Conservation (phyloP, 768 basidiomycete species). For the Mycena alexandri region DNA sequence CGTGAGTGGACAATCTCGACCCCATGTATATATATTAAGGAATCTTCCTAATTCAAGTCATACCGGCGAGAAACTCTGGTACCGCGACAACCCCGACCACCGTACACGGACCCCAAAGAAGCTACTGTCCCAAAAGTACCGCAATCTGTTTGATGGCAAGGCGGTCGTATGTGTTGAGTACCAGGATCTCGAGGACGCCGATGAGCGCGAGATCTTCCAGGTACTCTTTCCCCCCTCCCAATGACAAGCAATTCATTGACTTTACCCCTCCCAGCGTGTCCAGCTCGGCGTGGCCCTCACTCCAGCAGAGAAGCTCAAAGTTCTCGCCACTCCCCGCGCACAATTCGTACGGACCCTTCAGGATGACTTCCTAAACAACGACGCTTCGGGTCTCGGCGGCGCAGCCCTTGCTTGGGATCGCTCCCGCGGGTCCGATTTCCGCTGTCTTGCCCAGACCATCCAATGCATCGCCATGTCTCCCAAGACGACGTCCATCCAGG, state of each 20-base stretch:
- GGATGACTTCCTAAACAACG: slow-evolving; percentile 56
- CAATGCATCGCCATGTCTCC: slow-evolving; percentile 63
- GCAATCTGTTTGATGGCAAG: slow-evolving; percentile 74
- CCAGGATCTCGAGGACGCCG: slow-evolving; percentile 64
- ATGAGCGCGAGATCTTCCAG: slow-evolving; percentile 81
- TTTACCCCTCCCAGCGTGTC: slow-evolving; percentile 64
- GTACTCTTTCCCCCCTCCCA: slow-evolving; percentile 47
- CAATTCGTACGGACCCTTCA: slow-evolving; percentile 71
- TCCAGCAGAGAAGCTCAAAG: slow-evolving; percentile 70
- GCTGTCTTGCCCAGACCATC: slow-evolving; percentile 67
- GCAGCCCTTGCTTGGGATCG: slow-evolving; percentile 51
- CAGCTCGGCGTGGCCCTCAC: slow-evolving; percentile 85
- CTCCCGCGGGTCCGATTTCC: slow-evolving; percentile 62
- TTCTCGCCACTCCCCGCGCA: slow-evolving; percentile 68
- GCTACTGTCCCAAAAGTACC: slow-evolving; percentile 67
- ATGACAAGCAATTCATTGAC: slow-evolving; percentile 3
- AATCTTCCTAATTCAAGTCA: slow-evolving; percentile 37
- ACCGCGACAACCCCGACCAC: slow-evolving; percentile 36
- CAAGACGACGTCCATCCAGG: slow-evolving; percentile 44
- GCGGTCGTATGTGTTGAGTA: slow-evolving; percentile 89
- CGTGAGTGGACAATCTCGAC: neutral
- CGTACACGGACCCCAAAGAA: slow-evolving; percentile 39
- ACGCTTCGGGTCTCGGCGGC: slow-evolving; percentile 45
- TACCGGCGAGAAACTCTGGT: slow-evolving; percentile 37
- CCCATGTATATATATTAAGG: neutral